A percentile compares a stretch with the other conserved stretches of the same genome.
Evolutionary conservation across 108 stramenopile species (phyloP).

Genomic region (Pinguiococcus pyrenoidosus): DNA sequence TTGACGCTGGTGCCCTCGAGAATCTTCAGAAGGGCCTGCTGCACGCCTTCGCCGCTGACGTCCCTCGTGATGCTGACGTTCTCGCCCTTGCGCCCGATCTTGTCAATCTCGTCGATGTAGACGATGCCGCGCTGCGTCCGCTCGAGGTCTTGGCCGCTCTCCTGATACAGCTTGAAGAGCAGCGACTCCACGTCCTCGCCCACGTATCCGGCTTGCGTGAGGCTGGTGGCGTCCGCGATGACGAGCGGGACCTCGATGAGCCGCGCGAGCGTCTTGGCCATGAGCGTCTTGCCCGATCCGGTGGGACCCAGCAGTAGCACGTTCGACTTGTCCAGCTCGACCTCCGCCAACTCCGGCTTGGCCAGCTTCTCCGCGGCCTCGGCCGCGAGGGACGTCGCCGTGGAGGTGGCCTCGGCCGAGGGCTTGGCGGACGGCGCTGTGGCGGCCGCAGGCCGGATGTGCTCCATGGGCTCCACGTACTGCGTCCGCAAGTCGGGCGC

Average conservation of each 20-base stretch:
- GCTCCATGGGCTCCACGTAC: neutral
- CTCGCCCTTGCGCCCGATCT: conserved; percentile 77
- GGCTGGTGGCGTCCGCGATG: conserved; percentile 85
- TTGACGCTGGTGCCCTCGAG: conserved; percentile 94
- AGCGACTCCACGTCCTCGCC: conserved; percentile 95
- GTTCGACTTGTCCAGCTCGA: conserved; percentile 86
- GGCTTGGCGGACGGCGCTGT: neutral
- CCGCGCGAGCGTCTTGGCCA: conserved; percentile 82
- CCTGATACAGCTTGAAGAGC: conserved; percentile 79
- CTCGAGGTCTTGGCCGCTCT: conserved; percentile 83
- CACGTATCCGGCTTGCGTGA: conserved; percentile 94
- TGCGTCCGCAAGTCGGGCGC: neutral
- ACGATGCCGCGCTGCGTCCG: conserved; percentile 64
- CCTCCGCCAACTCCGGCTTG: conserved; percentile 22
- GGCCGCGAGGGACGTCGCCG: neutral
- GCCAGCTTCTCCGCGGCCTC: neutral
- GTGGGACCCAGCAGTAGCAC: conserved; percentile 85
- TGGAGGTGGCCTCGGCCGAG: neutral
- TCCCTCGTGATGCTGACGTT: conserved; percentile 84
- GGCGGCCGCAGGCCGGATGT: neutral
- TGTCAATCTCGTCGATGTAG: conserved; percentile 81
- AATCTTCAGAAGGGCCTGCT: conserved; percentile 94
- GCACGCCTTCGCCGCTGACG: conserved; percentile 94
- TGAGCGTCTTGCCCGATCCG: conserved; percentile 69
- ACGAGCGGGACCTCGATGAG: conserved; percentile 83